A percentile compares a stretch with the other conserved stretches of the same genome.
phyloP scores from a whole-genome alignment of 2,329 filamentous ascomycete genomes.

The Fusarium napiforme region DNA sequence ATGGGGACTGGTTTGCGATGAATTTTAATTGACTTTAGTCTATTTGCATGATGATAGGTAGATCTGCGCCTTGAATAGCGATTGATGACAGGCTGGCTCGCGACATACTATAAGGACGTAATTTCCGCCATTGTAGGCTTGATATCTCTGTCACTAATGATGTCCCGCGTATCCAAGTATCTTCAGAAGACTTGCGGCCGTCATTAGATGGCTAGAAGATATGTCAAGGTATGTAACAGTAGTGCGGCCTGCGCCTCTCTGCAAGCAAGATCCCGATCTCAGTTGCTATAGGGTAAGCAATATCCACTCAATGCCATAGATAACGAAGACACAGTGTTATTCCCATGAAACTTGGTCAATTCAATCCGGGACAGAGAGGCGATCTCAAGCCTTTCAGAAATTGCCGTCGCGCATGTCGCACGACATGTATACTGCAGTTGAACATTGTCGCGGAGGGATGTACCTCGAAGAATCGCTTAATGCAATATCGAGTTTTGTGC shows the following conservation, averaged over 20 bases:
- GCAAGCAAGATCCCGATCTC: background rate
- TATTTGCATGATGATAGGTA: no score
- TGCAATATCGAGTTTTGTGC: accelerated
- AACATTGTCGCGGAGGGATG: no score
- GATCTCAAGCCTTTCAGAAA: accelerated
- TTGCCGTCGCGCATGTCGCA: background rate
- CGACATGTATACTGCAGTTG: accelerated
- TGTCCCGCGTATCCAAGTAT: accelerated
- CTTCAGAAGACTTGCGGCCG: accelerated
- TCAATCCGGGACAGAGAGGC: accelerated
- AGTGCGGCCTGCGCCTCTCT: accelerated
- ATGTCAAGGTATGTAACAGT: background rate
- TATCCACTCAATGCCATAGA: accelerated
- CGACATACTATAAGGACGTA: no score
- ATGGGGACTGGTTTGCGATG: accelerated
- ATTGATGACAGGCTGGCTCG: no score
- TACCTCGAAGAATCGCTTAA: accelerated
- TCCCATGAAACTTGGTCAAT: accelerated
- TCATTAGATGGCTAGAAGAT: accelerated
- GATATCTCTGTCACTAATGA: accelerated
- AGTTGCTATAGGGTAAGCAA: background rate
- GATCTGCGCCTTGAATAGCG: no score
- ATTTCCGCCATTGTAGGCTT: accelerated
- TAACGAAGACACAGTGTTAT: background rate
- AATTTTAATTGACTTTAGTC: background rate